phyloP scores from a whole-genome alignment of 768 basidiomycete species.

The Lactifluus piperatus region DNA sequence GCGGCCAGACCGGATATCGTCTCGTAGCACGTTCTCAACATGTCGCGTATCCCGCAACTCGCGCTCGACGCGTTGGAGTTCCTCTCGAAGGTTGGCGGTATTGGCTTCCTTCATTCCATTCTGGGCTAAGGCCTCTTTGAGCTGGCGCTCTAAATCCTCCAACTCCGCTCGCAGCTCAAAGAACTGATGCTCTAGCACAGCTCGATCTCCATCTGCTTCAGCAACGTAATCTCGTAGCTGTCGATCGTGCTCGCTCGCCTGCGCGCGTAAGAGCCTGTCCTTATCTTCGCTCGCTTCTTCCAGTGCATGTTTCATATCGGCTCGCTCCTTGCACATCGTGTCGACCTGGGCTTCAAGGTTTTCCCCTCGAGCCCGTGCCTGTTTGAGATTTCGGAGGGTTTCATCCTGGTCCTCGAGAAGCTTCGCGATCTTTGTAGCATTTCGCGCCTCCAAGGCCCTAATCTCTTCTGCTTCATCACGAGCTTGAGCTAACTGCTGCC shows the following conservation, averaged over 20 bases:
- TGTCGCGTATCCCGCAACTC: conserved; percentile 61
- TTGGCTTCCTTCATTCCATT: conserved; percentile 60
- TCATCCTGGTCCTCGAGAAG: conserved; percentile 72
- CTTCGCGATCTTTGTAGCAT: conserved; percentile 50
- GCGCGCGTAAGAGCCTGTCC: conserved; percentile 62
- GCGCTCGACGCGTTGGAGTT: conserved; percentile 60
- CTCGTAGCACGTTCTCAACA: conserved; percentile 59
- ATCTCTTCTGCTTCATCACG: conserved; percentile 58
- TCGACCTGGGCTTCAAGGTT: conserved; percentile 70
- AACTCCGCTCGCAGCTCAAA: conserved; percentile 58
- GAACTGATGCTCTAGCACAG: conserved; percentile 85
- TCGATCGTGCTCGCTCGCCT: conserved; percentile 60
- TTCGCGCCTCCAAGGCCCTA: conserved; percentile 55
- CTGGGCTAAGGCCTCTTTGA: conserved; percentile 54
- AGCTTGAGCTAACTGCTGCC: conserved; percentile 55
- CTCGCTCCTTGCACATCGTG: conserved; percentile 61
- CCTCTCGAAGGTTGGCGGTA: conserved; percentile 59
- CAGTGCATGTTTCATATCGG: conserved; percentile 58
- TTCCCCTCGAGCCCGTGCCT: conserved; percentile 63
- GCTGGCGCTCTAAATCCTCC: conserved; percentile 50
- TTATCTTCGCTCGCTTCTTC: conserved; percentile 67
- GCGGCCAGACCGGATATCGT: conserved; percentile 64
- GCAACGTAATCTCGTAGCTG: conserved; percentile 79
- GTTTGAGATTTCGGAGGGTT: conserved; percentile 62
- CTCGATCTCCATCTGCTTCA: conserved; percentile 90